Base-by-base conservation (phyloP, 73 alveolate genomes). In the Effrenium voratum region DNA sequence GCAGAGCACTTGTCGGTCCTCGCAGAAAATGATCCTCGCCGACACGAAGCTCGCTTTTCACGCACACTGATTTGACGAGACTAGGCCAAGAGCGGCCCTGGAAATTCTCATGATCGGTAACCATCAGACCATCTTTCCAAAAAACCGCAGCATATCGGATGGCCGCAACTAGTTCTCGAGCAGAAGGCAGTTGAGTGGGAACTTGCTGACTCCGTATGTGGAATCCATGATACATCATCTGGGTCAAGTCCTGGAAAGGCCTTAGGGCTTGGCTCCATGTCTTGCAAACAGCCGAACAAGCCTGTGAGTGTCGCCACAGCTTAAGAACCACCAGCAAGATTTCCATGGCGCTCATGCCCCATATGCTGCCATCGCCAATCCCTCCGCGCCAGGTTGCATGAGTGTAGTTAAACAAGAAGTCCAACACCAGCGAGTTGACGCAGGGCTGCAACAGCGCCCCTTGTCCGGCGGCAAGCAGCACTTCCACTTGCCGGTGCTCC, bases 311-410 rank as follows among this genome's bases (percentile, higher is more conserved):
- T 26, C 68, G n/a, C 95, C 95, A 87, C 84, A 87, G 49, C 1
- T n/a, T n/a, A 22, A 87, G 16, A 4, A 72, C 95, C 32, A 6
- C 44, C 19, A 60, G 46, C 30, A 87, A 26, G 16, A 84, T 84
- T 63, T 87, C 95, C 43, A 87, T 34, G 2, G 95, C 66, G 50
- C 95, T 87, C 72, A 87, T 38, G 40, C 84, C 84, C 72, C 83
- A 86, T 5, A 86, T 68, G 28, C 46, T n/a, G 47, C 95, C 95
- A n/a, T 46, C 30, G 24, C 44, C 13, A 22, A 87, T 44, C 49
- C 83, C 95, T 43, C 95, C 95, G 5, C 84, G n/a, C 95, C 95
- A 87, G 41, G 41, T 72, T 10, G 95, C 95, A 41, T 15, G 36
- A 3, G 70, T 28, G 49, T 28, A 87, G 70, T 87, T 87, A 49